Evolutionary conservation across 805 yeast species (phyloP), one percentile per base, ranked within the genome.

Genomic region (Ogataea pilisensis): DNA sequence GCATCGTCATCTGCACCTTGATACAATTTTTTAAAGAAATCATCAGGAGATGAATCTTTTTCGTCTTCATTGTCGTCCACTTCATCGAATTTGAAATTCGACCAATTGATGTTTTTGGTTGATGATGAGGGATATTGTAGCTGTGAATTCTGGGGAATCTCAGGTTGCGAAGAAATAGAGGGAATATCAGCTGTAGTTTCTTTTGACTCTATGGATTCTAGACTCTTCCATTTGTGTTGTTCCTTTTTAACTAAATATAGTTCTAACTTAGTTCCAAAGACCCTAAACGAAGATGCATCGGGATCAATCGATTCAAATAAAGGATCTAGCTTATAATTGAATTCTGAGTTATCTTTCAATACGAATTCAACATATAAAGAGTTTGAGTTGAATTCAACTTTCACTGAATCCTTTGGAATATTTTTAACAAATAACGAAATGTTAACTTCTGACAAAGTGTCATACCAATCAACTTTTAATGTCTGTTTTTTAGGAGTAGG

Each of bases 1-100:
- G 95, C 82, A 54, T 93, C 96, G 7, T 85, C 93, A 57, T 89
- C 95, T 0, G 95, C 91, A 48, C 75, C 80, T 21, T 73, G 72
- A 64, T 84, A 93, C 9, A 93, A 57, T 48, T 78, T 71, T 51
- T 78, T 75, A 66, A 93, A 93, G 54, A 93, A 90, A 1, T 71
- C 80, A 45, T 79, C 78, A 3, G 78, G 77, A 0, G 62, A 68
- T 3, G 62, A 68, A 3, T 73, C 78, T 1, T 64, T 70, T 5
- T 65, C 75, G 3, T 68, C 73, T 3, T 65, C 69, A 2, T 66
- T n/a, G n/a, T n/a, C 71, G 9, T 65, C 75, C 0, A 69, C 55
- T 4, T 58, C 44, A 14, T 51, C 50, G n/a, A 42, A 16, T 17
- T 42, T 25, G 19, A 83, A 55, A 34, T 72, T 67, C 16, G 84